Evolutionary conservation across 257 asterid genomes (phyloP), one percentile per base, ranked within the genome.

Genomic region (Craterostigma plantagineum): DNA sequence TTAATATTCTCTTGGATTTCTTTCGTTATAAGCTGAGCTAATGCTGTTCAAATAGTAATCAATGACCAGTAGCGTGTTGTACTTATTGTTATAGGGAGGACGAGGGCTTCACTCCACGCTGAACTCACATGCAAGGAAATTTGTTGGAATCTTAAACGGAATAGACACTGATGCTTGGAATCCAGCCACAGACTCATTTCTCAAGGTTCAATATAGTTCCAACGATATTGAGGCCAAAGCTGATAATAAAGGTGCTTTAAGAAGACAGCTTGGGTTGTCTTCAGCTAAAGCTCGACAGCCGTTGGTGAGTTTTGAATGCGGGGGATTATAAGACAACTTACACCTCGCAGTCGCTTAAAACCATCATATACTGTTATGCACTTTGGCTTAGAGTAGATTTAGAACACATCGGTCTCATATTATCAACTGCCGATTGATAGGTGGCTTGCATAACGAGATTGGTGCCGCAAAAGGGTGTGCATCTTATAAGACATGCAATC

Each of bases 401-500:
- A n/a, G n/a, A n/a, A n/a, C n/a, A n/a, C 27, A 27, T 47, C 38
- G 43, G 8, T 23, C 10, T 27, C 7, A 9, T 18, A 14, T 33
- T 12, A 38, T 33, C 50, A 35, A 42, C 34, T 38, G 38, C 40
- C 11, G 43, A 34, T 34, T 51, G 52, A 63, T 71, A 87, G 98
- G 91, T 87, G 64, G 78, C 91, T 45, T 87, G 93, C 79, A 79
- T 87, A 55, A 82, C 95, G 51, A 79, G 98, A 67, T 66, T 87
- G 86, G 98, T 87, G 30, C 93, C 98, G 46, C 98, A 82, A 60
- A 87, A 87, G 58, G 98, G 98, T 39, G 94, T 82, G 33, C 92
- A 87, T 79, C 92, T 87, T 52, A 79, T 87, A 57, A 69, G 93
- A 67, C 91, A 87, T 72, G 95, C 98, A 51, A 52, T 87, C 55